Percentiles rank a stretch among this genome's conserved stretches.
These are phyloP conservation scores for Fusarium drepaniforme DNA, from an alignment of 2,329 filamentous ascomycete genomes.

Conservation along the genomic window DNA sequence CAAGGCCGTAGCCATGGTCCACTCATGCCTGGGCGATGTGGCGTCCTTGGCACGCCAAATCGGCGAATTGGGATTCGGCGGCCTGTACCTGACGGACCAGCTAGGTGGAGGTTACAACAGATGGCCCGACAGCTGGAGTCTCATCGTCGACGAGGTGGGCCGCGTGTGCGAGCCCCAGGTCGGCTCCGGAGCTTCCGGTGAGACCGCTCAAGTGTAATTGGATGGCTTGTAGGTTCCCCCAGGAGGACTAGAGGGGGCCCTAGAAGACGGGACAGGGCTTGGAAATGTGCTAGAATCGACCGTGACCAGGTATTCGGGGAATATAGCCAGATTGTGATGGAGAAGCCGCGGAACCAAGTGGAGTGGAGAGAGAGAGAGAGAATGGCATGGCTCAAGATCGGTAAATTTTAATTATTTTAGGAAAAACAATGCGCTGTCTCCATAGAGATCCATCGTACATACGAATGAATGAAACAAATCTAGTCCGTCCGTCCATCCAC, in stretches of 20 bases:
- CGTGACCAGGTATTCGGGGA: background rate
- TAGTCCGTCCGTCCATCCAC: background rate
- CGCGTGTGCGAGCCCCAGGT: background rate
- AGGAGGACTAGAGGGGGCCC: background rate
- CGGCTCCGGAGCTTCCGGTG: background rate
- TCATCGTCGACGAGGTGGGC: background rate
- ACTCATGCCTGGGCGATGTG: constrained; percentile 18
- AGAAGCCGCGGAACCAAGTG: background rate
- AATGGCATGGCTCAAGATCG: background rate
- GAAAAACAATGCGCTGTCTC: background rate
- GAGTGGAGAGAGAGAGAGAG: background rate
- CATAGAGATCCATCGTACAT: background rate
- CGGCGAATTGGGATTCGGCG: constrained; percentile 13
- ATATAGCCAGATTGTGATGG: background rate
- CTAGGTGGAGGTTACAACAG: constrained; percentile 25
- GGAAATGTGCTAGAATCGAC: background rate
- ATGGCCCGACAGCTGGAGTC: constrained; percentile 19
- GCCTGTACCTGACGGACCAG: constrained; percentile 30
- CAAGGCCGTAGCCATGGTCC: constrained; percentile 28
- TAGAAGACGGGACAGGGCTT: background rate
- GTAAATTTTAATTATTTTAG: background rate
- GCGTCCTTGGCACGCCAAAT: constrained; percentile 16
- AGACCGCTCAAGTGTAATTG: background rate
- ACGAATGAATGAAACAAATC: background rate
- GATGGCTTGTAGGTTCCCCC: background rate